Conservation (phyloP, 441 rosid genomes). For the Adansonia gregorii region DNA sequence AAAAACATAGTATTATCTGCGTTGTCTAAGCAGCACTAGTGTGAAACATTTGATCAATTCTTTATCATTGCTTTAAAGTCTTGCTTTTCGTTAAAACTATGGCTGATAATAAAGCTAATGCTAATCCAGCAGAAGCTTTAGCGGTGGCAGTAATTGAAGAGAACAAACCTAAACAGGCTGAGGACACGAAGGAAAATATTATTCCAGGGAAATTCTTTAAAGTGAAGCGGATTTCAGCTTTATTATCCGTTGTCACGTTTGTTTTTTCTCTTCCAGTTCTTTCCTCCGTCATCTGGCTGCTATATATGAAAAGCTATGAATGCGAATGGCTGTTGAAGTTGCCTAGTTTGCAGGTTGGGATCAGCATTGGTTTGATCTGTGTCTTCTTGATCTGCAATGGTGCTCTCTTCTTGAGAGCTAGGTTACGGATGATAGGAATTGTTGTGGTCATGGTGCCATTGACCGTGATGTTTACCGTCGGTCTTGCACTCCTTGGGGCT, state of each 20-base stretch:
- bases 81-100: constrained; percentile 17
- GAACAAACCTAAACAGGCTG: constrained; percentile 53
- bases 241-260: constrained; percentile 45
- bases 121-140: constrained; percentile 27
- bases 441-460: constrained; percentile 55
- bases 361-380: constrained; percentile 50
- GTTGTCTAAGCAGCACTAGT: constrained; percentile 3
- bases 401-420: constrained; percentile 41
- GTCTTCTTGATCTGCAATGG: constrained; percentile 53
- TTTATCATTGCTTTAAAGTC: neutral
- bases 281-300: constrained; percentile 63
- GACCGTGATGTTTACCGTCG: constrained; percentile 55
- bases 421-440: constrained; percentile 53
- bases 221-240: constrained; percentile 31
- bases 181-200: constrained; percentile 42
- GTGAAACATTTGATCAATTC: neutral
- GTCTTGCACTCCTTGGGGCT: constrained; percentile 62
- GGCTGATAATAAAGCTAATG: constrained; percentile 38
- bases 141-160: constrained; percentile 34
- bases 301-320: constrained; percentile 72
- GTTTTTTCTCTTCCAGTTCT: constrained; percentile 65
- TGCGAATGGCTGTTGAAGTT: constrained; percentile 66
- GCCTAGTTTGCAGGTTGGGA: constrained; percentile 54
- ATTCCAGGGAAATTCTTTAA: neutral
- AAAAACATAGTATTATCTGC: neutral